phyloP scores from a whole-genome alignment of 2,329 filamentous ascomycete species.

The Aspergillus niger region DNA sequence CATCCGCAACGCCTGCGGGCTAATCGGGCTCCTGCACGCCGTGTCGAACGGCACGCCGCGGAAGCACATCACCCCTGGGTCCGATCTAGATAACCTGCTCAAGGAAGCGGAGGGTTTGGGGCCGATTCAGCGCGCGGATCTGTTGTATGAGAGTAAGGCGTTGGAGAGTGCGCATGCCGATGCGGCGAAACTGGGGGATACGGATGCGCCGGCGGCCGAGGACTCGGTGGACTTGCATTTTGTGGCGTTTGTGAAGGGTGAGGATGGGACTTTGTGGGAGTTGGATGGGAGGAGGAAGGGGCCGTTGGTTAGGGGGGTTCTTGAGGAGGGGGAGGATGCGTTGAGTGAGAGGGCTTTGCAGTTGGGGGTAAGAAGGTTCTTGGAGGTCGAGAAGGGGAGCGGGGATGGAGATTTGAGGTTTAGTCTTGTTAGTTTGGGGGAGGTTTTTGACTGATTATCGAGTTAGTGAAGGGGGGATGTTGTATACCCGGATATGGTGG shows the following conservation, averaged over 20 bases:
- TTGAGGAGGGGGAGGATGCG: constrained; percentile 67
- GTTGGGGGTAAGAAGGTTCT: constrained; percentile 65
- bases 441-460: constrained; percentile 51
- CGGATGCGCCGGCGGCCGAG: constrained; percentile 72
- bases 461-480: neutral
- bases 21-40: constrained; percentile 85
- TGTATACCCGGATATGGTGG: neutral
- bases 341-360: constrained; percentile 73
- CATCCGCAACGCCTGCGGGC: constrained; percentile 87
- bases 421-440: constrained; percentile 63
- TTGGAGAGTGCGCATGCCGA: constrained; percentile 77
- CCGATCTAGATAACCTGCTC: constrained; percentile 59
- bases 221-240: constrained; percentile 91
- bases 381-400: constrained; percentile 59
- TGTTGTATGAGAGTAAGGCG: constrained; percentile 74
- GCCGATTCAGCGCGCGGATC: constrained; percentile 65
- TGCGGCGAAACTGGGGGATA: constrained; percentile 77
- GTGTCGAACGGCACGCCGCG: constrained; percentile 74
- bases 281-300: constrained; percentile 75
- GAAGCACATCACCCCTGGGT: constrained; percentile 58
- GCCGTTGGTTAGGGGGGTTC: constrained; percentile 66
- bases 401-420: constrained; percentile 62
- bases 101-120: constrained; percentile 68
- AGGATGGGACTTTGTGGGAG: constrained; percentile 74
- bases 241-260: constrained; percentile 84